phyloP scores from a whole-genome alignment of 352 stramenopile species.

The Phytophthora melonis region DNA sequence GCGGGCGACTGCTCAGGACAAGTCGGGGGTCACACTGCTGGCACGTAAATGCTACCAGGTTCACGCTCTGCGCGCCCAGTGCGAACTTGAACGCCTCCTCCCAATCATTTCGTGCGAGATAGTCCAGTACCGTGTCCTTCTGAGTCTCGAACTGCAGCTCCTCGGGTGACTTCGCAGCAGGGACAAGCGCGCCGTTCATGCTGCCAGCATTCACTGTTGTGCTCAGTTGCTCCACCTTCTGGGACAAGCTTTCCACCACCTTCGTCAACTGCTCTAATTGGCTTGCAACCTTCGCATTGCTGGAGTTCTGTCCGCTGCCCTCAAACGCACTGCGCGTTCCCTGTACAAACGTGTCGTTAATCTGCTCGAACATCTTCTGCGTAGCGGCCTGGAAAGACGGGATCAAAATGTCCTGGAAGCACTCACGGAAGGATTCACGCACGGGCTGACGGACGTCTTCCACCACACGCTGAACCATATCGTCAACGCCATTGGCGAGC shows the following conservation, averaged over 20 bases:
- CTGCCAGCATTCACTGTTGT: conserved; percentile 39
- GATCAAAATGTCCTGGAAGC: conserved; percentile 89
- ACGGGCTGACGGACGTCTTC: conserved; percentile 85
- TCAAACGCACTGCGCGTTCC: conserved; percentile 73
- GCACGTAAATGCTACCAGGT: conserved; percentile 76
- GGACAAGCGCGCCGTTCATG: conserved; percentile 19
- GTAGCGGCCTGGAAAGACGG: conserved; percentile 88
- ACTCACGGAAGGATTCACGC: conserved; percentile 87
- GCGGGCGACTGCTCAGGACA: conserved; percentile 70
- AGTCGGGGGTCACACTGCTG: conserved; percentile 70
- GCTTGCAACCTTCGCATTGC: conserved; percentile 64
- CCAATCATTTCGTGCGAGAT: conserved; percentile 64
- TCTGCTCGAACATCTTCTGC: conserved; percentile 92
- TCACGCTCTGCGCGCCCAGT: conserved; percentile 79
- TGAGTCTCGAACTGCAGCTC: conserved; percentile 68
- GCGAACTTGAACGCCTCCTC: conserved; percentile 88
- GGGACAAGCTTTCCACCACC: conserved; percentile 64
- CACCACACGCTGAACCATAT: conserved; percentile 81
- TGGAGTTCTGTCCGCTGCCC: conserved; percentile 58
- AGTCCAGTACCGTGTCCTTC: conserved; percentile 61
- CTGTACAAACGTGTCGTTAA: conserved; percentile 85
- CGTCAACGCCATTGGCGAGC: conserved; percentile 66
- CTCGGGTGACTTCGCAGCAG: conserved; percentile 48
- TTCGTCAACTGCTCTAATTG: conserved; percentile 77
- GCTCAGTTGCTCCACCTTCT: conserved; percentile 70